phyloP scores from a whole-genome alignment of 1,139 yeast genomes.

The Yamadazyma songkhlaensis region DNA sequence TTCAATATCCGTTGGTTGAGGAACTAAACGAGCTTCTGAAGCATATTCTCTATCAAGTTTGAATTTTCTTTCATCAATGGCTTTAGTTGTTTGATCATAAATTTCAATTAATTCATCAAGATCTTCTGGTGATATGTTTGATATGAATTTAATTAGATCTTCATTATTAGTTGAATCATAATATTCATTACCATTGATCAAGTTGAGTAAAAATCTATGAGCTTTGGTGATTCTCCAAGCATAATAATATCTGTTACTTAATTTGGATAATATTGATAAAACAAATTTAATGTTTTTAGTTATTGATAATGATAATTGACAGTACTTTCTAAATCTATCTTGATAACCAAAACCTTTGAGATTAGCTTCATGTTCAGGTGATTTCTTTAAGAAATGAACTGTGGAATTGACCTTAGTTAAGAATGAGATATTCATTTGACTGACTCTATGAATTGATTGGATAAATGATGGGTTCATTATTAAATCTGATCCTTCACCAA shows the following conservation, averaged over 20 bases:
- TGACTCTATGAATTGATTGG: constrained; percentile 27
- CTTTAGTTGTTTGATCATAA: constrained; percentile 7
- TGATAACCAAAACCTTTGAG: constrained; percentile 17
- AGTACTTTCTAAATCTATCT: constrained; percentile 19
- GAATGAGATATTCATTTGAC: constrained; percentile 26
- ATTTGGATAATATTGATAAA: constrained; percentile 24
- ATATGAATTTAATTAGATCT: constrained; percentile 3
- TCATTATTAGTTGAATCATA: constrained; percentile 14
- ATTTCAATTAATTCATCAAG: constrained; percentile 11
- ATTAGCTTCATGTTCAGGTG: constrained; percentile 17
- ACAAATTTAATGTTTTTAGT: constrained; percentile 21
- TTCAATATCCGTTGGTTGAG: too few species aligned
- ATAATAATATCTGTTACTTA: constrained; percentile 39
- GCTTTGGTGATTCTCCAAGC: constrained; percentile 45
- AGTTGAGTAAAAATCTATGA: constrained; percentile 25
- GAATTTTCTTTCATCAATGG: constrained; percentile 5
- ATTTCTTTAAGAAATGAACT: constrained; percentile 20
- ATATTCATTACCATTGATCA: constrained; percentile 21
- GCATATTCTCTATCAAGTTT: not conserved
- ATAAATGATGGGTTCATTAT: constrained; percentile 34
- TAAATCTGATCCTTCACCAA: constrained; percentile 36
- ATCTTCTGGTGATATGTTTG: constrained; percentile 7
- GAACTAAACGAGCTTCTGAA: too few species aligned
- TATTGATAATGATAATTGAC: constrained; percentile 18
- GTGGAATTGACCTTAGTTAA: constrained; percentile 19